Base-by-base conservation (phyloP, 306 rosid genomes). In the Lithocarpus polystachyus region DNA sequence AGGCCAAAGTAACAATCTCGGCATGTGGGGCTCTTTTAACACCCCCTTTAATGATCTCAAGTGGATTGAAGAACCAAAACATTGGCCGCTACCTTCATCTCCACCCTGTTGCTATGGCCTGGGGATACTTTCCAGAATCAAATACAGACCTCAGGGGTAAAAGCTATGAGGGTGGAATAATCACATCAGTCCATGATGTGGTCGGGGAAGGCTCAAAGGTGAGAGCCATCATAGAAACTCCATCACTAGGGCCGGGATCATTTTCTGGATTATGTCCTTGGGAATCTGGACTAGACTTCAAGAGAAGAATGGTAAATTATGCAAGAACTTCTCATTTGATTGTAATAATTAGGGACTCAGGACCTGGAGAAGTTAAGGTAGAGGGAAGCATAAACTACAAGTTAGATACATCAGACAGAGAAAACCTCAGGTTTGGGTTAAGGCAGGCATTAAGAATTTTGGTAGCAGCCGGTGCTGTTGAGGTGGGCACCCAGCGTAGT, bases 11-110 rank as follows among this genome's bases (percentile, higher is more conserved):
- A 14, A 91, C 93, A 43, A 80, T 93, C 68, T 91, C 93, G 4
- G 92, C 97, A 7, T 88, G 96, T 73, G 99, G 99, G 0, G 94
- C 99, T 68, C 96, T 95, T 73, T 83, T 11, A 33, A 93, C 99
- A 6, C 99, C 99, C 3, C 93, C 89, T 59, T 74, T 95, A 45
- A 85, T 95, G 96, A 79, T 91, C 75, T 83, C 91, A 2, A 95
- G 94, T 82, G 98, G 97, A 40, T 54, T 93, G 43, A 90, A 83
- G 75, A 93, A 93, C 56, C 74, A 20, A 35, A 86, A 91, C 83
- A 95, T 95, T 0, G 97, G 99, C 23, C 75, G 75, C 26, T 88
- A 95, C 81, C 98, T 93, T 82, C 99, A 86, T 73, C 91, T 95
- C n/a, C 97, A 93, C 73, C 98, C 99, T 2, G 98, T 93, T 77